phyloP scores from a whole-genome alignment of 129 eudicot genomes.

The Silybum marianum region DNA sequence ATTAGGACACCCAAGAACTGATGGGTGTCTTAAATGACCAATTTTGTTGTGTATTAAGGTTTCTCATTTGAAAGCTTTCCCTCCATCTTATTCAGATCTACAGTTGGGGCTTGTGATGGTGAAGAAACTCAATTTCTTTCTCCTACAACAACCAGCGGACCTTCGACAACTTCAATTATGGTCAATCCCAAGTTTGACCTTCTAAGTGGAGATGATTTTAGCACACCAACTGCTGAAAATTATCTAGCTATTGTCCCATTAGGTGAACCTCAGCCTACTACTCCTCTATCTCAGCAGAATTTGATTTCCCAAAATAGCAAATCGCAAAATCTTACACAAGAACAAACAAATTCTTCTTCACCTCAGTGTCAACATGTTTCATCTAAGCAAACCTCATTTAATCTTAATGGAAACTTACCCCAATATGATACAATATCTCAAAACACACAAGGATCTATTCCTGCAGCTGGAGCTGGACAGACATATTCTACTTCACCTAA shows the following conservation, averaged over 20 bases:
- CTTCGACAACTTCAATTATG: slow-evolving; percentile 40
- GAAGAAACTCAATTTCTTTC: slow-evolving; percentile 42
- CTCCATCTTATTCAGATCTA: slow-evolving; percentile 43
- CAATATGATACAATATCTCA: not conserved
- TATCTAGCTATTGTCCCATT: slow-evolving; percentile 75
- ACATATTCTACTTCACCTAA: not conserved
- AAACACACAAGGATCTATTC: not conserved
- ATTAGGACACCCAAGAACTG: not conserved
- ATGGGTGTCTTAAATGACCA: not conserved
- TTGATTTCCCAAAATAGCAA: not conserved
- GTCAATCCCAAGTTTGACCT: slow-evolving; percentile 68
- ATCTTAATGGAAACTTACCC: not conserved
- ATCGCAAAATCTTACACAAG: not conserved
- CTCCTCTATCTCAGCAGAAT: slow-evolving; percentile 51
- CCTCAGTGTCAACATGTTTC: not conserved
- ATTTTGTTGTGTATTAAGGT: not conserved
- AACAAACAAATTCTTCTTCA: not conserved
- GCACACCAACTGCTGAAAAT: slow-evolving; percentile 53
- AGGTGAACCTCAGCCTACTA: slow-evolving; percentile 59
- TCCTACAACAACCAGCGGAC: slow-evolving; percentile 42
- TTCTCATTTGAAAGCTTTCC: not conserved
- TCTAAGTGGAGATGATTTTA: slow-evolving; percentile 81
- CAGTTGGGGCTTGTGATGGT: slow-evolving; percentile 39
- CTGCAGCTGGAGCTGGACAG: not conserved
- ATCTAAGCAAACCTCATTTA: not conserved